These are phyloP conservation scores for Chaetomidium leptoderma DNA, from an alignment of 495 filamentous ascomycete genomes.

Conservation along the genomic window DNA sequence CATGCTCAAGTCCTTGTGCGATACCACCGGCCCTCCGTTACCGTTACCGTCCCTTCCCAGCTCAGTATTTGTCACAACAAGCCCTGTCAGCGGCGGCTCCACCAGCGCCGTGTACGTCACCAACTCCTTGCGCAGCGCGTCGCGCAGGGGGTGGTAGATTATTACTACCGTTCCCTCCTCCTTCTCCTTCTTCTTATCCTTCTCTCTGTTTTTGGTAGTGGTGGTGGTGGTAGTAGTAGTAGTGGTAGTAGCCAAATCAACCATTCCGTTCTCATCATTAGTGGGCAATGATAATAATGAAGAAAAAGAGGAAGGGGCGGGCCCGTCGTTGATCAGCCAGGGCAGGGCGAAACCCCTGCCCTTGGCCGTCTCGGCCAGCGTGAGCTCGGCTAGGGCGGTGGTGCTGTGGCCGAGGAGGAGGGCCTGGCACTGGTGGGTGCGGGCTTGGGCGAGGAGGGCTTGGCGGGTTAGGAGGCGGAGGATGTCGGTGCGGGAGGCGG, in stretches of 20 bases:
- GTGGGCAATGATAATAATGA: too few relatives aligned
- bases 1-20: slow-evolving; percentile 74
- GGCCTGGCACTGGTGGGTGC: slow-evolving; percentile 54
- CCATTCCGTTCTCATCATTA: neutral
- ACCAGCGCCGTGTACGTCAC: slow-evolving; percentile 54
- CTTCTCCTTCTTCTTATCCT: neutral
- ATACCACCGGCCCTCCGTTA: slow-evolving; percentile 43
- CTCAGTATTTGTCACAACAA: slow-evolving; percentile 16
- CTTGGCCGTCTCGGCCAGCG: slow-evolving; percentile 83
- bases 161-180: neutral
- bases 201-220: too few relatives aligned
- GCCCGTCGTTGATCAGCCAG: slow-evolving; percentile 73
- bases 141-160: slow-evolving; percentile 53
- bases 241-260: too few relatives aligned
- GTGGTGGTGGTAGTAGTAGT: too few relatives aligned
- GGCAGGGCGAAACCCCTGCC: slow-evolving; percentile 79
- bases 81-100: slow-evolving; percentile 29
- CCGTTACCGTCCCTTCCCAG: slow-evolving; percentile 22
- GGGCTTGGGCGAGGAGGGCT: slow-evolving; percentile 62
- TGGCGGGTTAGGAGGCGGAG: slow-evolving; percentile 61
- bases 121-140: slow-evolving; percentile 77
- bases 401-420: slow-evolving; percentile 84
- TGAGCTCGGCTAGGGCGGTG: slow-evolving; percentile 79
- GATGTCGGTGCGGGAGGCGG: slow-evolving; percentile 74
- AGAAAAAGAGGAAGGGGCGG: neutral